phyloP scores from a whole-genome alignment of 345 rosid genomes.

The Psidium guajava region DNA sequence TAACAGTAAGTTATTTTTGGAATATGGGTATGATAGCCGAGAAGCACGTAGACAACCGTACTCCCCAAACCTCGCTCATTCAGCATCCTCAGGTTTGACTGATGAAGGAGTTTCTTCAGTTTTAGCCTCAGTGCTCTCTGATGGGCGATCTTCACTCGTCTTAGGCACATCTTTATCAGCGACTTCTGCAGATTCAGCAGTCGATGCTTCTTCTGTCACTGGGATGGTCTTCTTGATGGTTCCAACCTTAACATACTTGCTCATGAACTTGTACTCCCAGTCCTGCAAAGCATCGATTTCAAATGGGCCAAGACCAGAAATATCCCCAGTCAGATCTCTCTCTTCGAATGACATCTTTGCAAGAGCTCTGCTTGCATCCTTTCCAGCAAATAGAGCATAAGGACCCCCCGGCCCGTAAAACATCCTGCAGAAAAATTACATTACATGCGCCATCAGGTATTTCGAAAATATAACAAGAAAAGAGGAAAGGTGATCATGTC shows the following conservation, averaged over 20 bases:
- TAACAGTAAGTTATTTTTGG: background rate
- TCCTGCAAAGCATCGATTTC: constrained; percentile 97
- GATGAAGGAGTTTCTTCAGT: constrained; percentile 10
- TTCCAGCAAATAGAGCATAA: constrained; percentile 92
- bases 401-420: constrained; percentile 99
- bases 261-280: constrained; percentile 99
- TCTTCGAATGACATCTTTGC: constrained; percentile 99
- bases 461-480: background rate
- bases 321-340: constrained; percentile 80
- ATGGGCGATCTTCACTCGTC: constrained; percentile 35
- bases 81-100: background rate
- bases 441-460: background rate
- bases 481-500: background rate
- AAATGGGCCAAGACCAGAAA: constrained; percentile 87
- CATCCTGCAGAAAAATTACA: constrained; percentile 41
- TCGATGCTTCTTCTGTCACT: constrained; percentile 31
- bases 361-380: constrained; percentile 95
- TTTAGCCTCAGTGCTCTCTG: constrained; percentile 7
- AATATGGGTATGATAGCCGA: background rate
- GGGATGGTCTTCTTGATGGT: constrained; percentile 41
- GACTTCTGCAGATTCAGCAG: constrained; percentile 30
- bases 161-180: constrained; percentile 27
- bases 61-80: background rate
- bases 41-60: background rate
- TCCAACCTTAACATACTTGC: constrained; percentile 91